Evolutionary conservation across 805 yeast genomes (phyloP), one percentile per base, ranked within the genome.

Genomic region (Suhomyces canberraensis): DNA sequence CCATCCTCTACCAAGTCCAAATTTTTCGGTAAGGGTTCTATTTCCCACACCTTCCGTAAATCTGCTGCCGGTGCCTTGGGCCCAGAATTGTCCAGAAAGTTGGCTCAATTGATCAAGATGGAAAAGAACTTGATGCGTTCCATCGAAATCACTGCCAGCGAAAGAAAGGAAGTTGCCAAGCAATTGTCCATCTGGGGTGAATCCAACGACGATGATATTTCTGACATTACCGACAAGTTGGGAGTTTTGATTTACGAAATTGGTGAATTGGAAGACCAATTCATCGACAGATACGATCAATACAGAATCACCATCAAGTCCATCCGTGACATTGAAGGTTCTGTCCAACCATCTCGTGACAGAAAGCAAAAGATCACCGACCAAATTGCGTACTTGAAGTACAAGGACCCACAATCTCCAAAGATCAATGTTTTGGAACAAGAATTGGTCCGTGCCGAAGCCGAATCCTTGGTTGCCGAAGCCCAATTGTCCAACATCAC

Each of bases 371-470:
- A 90, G 73, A 86, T 91, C 65, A 89, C 98, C 50, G 96, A 91
- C 67, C 90, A 90, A 73, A 91, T 91, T 70, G 98, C 98, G 46
- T 88, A 87, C 70, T 79, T 91, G 70, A 93, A 93, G 75, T 93
- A 93, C 78, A 91, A 91, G 78, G 98, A 91, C 68, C 98, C 98
- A 47, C 88, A 85, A 71, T 88, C 96, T 37, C 95, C 96, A 64
- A 91, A 91, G 76, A 85, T 91, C 50, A 81, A 86, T 48, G 91
- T 90, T 37, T 79, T 91, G 65, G 98, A 91, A 76, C 98, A 93
- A 74, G 98, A 93, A 72, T 79, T 93, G 63, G 98, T 93, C 51
- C 83, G 98, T 70, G 97, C 98, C 35, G 98, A 91, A 76, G 98
- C 98, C 50, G 98, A 93, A 73, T 88, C 96, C 35, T 80, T 91